Conservation (phyloP, 495 filamentous ascomycete genomes). For the Hamigera avellanea region DNA sequence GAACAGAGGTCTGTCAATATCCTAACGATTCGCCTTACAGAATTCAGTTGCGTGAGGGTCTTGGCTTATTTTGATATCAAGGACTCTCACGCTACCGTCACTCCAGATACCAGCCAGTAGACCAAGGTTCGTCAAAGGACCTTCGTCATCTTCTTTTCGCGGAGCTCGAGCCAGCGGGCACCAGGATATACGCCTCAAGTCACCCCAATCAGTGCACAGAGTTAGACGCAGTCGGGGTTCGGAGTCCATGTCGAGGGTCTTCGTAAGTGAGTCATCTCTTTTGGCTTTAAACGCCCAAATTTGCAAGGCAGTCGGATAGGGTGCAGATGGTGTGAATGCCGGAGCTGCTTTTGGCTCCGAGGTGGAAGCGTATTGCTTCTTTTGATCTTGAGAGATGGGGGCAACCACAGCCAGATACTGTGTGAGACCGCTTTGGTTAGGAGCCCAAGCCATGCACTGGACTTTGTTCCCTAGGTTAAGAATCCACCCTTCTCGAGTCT, state of each 20-base stretch:
- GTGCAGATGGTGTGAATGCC: constrained; percentile 33
- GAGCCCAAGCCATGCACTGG: constrained; percentile 45
- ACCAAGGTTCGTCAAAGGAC: constrained; percentile 31
- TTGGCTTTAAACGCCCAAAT: constrained; percentile 45
- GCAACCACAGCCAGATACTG: constrained; percentile 46
- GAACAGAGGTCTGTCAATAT: too few relatives aligned
- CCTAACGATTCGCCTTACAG: constrained; percentile 11
- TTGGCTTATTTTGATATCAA: constrained; percentile 37
- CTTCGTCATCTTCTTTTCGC: constrained; percentile 22
- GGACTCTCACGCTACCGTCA: constrained; percentile 49
- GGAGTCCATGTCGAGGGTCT: constrained; percentile 26
- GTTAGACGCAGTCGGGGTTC: constrained; percentile 34
- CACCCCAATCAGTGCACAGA: constrained; percentile 54
- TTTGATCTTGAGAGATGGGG: constrained; percentile 26
- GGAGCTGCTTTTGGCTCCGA: constrained; percentile 21
- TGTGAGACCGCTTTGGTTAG: constrained; percentile 34
- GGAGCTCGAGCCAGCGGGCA: constrained; percentile 40
- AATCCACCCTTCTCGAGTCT: constrained; percentile 42
- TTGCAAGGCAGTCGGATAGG: constrained; percentile 41
- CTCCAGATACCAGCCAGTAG: constrained; percentile 50
- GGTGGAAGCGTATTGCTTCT: constrained; percentile 10
- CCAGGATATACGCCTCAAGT: constrained; percentile 48
- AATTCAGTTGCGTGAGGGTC: constrained; percentile 23
- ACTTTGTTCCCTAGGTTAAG: constrained; percentile 42
- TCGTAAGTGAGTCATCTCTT: constrained; percentile 11